These are phyloP conservation scores for Emmonsiellopsis sp. DNA, from an alignment of 2,329 filamentous ascomycete genomes.

Conservation along the genomic window DNA sequence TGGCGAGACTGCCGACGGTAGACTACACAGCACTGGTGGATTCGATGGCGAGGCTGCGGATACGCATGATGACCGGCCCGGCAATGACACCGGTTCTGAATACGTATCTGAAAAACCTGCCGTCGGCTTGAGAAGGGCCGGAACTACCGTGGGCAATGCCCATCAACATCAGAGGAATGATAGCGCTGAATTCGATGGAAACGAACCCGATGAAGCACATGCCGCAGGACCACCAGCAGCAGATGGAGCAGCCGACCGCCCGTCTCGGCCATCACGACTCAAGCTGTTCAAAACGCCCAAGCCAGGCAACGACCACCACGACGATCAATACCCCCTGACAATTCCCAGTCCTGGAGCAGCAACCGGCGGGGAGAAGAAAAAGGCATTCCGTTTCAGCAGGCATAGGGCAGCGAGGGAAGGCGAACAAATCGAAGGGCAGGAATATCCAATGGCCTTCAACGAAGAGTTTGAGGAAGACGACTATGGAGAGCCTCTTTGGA, in stretches of 20 bases:
- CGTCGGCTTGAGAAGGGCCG: not conserved
- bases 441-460: slow-evolving; percentile 58
- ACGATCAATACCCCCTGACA: slow-evolving; percentile 30
- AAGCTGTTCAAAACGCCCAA: slow-evolving; percentile 7
- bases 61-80: slow-evolving; percentile 6
- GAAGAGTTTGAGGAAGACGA: slow-evolving; percentile 53
- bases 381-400: not conserved
- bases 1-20: slow-evolving; percentile 28
- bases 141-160: not conserved
- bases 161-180: not conserved
- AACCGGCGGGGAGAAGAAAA: not conserved
- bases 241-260: slow-evolving; percentile 10
- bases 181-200: not conserved
- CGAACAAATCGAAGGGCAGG: slow-evolving; percentile 22
- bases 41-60: slow-evolving; percentile 18
- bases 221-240: slow-evolving; percentile 3
- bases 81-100: slow-evolving; percentile 4
- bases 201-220: not conserved
- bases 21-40: slow-evolving; percentile 26
- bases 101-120: not conserved
- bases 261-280: slow-evolving; percentile 24
- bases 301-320: slow-evolving; percentile 12
- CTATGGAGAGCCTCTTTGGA: slow-evolving; percentile 64
- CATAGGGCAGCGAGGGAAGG: slow-evolving; percentile 10
- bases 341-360: slow-evolving; percentile 17